phyloP scores from a whole-genome alignment of 768 basidiomycete species.

The Sporobolomyces roseus region DNA sequence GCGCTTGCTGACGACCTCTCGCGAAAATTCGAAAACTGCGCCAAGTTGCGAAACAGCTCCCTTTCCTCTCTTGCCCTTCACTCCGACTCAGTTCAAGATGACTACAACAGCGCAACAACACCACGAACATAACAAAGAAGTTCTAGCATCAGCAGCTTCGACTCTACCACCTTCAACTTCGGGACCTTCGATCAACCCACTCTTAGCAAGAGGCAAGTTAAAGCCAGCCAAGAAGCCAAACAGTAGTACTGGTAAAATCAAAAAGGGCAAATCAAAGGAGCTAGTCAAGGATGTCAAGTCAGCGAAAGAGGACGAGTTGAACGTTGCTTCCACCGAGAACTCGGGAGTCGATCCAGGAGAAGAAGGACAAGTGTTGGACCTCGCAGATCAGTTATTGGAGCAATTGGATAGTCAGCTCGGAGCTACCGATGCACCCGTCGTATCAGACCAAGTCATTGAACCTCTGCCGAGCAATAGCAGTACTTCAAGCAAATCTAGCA shows the following conservation, averaged over 20 bases:
- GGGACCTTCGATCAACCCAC: conserved; percentile 27
- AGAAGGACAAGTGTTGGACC: conserved; percentile 55
- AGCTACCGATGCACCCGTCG: conserved; percentile 56
- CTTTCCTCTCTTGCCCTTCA: not conserved
- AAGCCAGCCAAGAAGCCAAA: conserved; percentile 24
- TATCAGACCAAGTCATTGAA: conserved; percentile 54
- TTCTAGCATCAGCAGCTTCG: conserved; percentile 10
- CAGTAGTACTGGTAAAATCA: conserved; percentile 11
- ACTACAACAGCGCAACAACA: conserved; percentile 6
- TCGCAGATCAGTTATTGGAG: conserved; percentile 70
- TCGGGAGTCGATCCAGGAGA: conserved; percentile 13
- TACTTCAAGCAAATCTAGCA: conserved; percentile 10
- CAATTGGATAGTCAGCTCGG: conserved; percentile 58
- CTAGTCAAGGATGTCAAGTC: conserved; percentile 16
- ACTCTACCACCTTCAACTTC: conserved; percentile 5
- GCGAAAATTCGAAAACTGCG: not conserved
- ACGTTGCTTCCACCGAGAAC: not conserved
- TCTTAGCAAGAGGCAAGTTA: conserved; percentile 39
- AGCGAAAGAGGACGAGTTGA: conserved; percentile 31
- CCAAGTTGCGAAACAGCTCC: no score
- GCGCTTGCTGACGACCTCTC: no score
- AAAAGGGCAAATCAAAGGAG: conserved; percentile 19
- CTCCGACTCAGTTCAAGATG: not conserved
- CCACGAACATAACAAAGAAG: conserved; percentile 24
- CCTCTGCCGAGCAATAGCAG: conserved; percentile 52